Evolutionary conservation across 768 basidiomycete genomes (phyloP), one percentile per base, ranked within the genome.

Genomic region (Tricholoma bakamatsutake): DNA sequence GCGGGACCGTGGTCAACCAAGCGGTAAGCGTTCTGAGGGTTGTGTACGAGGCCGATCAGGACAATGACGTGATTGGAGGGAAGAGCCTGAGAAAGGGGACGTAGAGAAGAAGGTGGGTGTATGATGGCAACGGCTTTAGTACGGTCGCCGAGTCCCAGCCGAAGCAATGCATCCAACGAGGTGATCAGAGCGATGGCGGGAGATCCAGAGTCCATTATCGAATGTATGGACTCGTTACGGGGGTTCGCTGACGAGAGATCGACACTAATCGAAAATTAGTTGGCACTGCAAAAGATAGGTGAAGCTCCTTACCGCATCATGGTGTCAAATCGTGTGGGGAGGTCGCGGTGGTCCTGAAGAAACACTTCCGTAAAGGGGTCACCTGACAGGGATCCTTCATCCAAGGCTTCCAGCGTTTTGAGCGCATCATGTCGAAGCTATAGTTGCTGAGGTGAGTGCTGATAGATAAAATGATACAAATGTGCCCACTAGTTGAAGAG

Each of bases 1-100:
- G 87, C 67, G 1, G 96, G 96, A 2, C 96, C 96, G 59, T 94
- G 90, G 62, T 98, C 97, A 27, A 98, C 89, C 1, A 98, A 82
- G 8, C 91, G 84, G 60, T 85, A 84, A 2, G 93, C 91, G 57
- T 89, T 72, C 6, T 81, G 74, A 0, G 84, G 75, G 62, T 93
- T 78, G 61, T 91, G 82, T 13, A 93, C 71, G 6, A 98, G 68
- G 3, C 96, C 95, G 33, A 98, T 73, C 59, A 81, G 78, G 35
- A 94, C 66, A 3, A 71, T 67, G 21, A 79, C 67, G 0, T 80
- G 69, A 12, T 71, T 75, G 5, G 79, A 72, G 5, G 82, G 83
- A 39, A 81, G 78, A 1, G 79, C 76, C 58, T 86, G 81, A 15
- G 76, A 84, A 35, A 79, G 62, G 15, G 76, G 72, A 8, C 80